Conservation (phyloP, 2,329 filamentous ascomycete genomes). For the Chrysoporthe puriensis region DNA sequence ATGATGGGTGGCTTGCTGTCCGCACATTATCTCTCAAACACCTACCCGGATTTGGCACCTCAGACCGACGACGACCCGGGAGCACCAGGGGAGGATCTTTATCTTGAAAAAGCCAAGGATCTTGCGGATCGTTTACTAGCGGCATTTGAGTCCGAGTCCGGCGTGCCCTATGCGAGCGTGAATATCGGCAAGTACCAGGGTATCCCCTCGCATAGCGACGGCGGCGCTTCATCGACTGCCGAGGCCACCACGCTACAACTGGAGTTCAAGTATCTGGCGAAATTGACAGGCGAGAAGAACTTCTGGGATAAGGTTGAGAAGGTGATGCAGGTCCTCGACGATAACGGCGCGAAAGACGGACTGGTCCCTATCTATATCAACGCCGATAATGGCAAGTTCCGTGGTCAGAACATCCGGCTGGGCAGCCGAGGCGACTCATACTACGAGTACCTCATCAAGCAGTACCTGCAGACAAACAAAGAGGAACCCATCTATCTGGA, state of each 20-base stretch:
- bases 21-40: constrained; percentile 90
- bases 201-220: constrained; percentile 80
- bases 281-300: constrained; percentile 86
- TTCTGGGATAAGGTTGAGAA: constrained; percentile 94
- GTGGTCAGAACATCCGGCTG: constrained; percentile 82
- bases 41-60: constrained; percentile 78
- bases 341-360: constrained; percentile 77
- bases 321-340: constrained; percentile 88
- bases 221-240: constrained; percentile 88
- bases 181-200: constrained; percentile 79
- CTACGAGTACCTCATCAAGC: constrained; percentile 98
- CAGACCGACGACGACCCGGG: constrained; percentile 72
- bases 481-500: constrained; percentile 85
- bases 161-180: constrained; percentile 87
- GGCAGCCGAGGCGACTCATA: constrained; percentile 96
- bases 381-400: constrained; percentile 77
- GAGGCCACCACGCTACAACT: constrained; percentile 92
- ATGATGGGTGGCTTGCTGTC: constrained; percentile 94
- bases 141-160: constrained; percentile 85
- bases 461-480: constrained; percentile 91
- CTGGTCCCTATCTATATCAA: constrained; percentile 92
- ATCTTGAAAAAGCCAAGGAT: constrained; percentile 93
- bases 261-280: constrained; percentile 96
- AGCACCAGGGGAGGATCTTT: constrained; percentile 81
- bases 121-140: constrained; percentile 84